Conservation (phyloP, 1,139 yeast species). For the Geotrichum carabidarum region DNA sequence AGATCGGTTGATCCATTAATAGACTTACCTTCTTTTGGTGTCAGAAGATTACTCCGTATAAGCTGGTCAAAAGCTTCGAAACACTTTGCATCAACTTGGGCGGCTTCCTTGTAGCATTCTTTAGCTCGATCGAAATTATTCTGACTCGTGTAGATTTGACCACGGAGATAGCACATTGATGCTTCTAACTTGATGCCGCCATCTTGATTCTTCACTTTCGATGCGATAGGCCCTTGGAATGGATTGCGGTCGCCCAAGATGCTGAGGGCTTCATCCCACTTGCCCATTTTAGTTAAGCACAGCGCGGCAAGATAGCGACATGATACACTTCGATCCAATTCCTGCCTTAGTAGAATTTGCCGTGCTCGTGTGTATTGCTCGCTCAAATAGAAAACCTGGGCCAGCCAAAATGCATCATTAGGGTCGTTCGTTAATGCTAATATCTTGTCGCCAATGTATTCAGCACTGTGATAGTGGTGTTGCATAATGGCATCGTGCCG, state of each 20-base stretch:
- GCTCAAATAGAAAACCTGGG: slow-evolving; percentile 73
- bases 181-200: slow-evolving; percentile 52
- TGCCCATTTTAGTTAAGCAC: slow-evolving; percentile 66
- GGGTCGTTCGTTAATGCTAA: slow-evolving; percentile 74
- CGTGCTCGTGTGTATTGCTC: slow-evolving; percentile 80
- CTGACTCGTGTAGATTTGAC: slow-evolving; percentile 75
- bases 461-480: slow-evolving; percentile 87
- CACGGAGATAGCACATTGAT: slow-evolving; percentile 80
- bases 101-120: slow-evolving; percentile 83
- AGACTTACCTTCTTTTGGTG: slow-evolving; percentile 65
- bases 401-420: slow-evolving; percentile 94
- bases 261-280: slow-evolving; percentile 86
- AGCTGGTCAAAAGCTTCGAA: slow-evolving; percentile 88
- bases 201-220: slow-evolving; percentile 18
- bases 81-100: slow-evolving; percentile 82
- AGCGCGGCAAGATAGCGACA: slow-evolving; percentile 81
- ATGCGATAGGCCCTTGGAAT: slow-evolving; percentile 35
- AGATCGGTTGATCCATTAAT: no score
- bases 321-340: slow-evolving; percentile 51
- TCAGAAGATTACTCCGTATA: slow-evolving; percentile 64
- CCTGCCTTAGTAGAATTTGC: slow-evolving; percentile 46
- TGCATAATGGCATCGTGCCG: slow-evolving; percentile 91
- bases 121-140: slow-evolving; percentile 84
- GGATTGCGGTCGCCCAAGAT: slow-evolving; percentile 82
- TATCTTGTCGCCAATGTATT: slow-evolving; percentile 86